Base-by-base conservation (phyloP, 441 rosid species). In the Eutrema salsugineum region DNA sequence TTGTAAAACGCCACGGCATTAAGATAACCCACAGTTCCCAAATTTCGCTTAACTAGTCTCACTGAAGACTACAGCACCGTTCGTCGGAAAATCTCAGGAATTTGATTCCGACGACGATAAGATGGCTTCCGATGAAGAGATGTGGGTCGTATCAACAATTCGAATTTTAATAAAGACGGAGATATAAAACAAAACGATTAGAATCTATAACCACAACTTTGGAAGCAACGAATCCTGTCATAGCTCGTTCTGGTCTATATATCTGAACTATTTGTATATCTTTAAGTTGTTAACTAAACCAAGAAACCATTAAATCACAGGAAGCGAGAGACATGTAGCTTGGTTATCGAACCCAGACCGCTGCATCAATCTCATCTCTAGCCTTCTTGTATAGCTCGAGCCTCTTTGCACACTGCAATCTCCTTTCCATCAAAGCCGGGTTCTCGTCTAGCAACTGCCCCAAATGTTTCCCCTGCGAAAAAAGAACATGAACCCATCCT, bases 301-400 rank as follows among this genome's bases (percentile, higher is more conserved):
- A 16, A 60, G 17, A 38, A 51, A 40, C 35, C 38, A 32, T 54
- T 35, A 63, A 63, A 63, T 14, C 63, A 43, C 49, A 44, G 5
- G 17, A 55, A 0, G 17, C 22, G 8, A 42, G 6, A 14, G 20
- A 63, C 42, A 15, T 6, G 19, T 15, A 42, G 19, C 16, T 57
- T 32, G 8, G 38, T 74, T 80, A 89, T 70, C 91, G 86, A 8
- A 71, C 71, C 96, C 94, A 92, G 39, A 89, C 81, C 19, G 89
- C 97, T 0, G 93, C 84, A 75, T 88, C 97, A 24, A 92, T 78
- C 79, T 92, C 97, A 39, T 92, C 97, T 82, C 96, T 83, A 4
- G 93, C 96, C 3, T 90, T 76, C 87, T 88, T 92, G 85, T 92
- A 92, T 20, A 92, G 61, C 63, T 90, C 96, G 14, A 91, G 92